Evolutionary conservation across 441 rosid species (phyloP).

Genomic region (Macaranga tanarius): DNA sequence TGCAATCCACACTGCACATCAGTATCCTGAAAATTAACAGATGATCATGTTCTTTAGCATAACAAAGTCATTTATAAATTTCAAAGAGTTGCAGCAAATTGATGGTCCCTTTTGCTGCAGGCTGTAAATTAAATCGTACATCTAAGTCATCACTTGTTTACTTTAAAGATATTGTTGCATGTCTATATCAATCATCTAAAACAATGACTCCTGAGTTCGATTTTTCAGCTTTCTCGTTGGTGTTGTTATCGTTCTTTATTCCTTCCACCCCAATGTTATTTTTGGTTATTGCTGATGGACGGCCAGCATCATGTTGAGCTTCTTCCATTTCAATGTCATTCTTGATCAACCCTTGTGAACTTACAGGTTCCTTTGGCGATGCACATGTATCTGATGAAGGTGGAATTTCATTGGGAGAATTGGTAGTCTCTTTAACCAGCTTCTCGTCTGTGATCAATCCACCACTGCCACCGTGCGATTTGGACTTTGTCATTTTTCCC

Average conservation of each 20-base stretch:
- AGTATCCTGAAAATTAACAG: not conserved
- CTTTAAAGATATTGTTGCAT: constrained; percentile 4
- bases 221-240: constrained; percentile 13
- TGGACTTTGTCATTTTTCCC: constrained; percentile 11
- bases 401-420: constrained; percentile 4
- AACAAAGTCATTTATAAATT: not conserved
- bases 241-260: constrained; percentile 17
- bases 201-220: constrained; percentile 29
- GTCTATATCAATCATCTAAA: constrained; percentile 37
- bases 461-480: constrained; percentile 4
- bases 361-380: constrained; percentile 4
- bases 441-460: not conserved
- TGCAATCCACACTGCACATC: not conserved
- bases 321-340: constrained; percentile 29
- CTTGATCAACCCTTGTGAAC: constrained; percentile 3
- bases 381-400: constrained; percentile 7
- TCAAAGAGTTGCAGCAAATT: not conserved
- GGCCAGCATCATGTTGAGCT: constrained; percentile 5
- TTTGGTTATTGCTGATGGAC: constrained; percentile 3
- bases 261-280: constrained; percentile 27
- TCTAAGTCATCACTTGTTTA: not conserved
- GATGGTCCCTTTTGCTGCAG: not conserved
- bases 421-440: constrained; percentile 1
- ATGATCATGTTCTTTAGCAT: not conserved
- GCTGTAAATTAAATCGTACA: constrained; percentile 9